phyloP scores from a whole-genome alignment of 441 rosid genomes.

The Lepidium campestre region DNA sequence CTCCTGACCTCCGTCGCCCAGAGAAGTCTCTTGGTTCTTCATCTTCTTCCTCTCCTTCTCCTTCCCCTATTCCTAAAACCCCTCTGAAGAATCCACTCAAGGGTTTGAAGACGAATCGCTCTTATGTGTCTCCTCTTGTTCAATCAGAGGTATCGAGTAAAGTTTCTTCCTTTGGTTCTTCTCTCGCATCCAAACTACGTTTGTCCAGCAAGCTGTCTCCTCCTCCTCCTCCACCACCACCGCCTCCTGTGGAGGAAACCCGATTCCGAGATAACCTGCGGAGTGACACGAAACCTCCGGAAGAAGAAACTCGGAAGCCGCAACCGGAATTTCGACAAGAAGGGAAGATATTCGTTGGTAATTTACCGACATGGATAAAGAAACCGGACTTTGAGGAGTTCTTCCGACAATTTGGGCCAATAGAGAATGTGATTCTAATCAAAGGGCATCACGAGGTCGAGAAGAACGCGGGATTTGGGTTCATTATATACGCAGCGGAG shows the following conservation, averaged over 20 bases:
- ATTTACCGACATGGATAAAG: constrained; percentile 81
- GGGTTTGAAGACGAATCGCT: constrained; percentile 21
- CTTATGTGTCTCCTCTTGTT: constrained; percentile 16
- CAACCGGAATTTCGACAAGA: constrained; percentile 48
- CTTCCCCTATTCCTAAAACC: constrained; percentile 23
- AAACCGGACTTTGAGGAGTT: constrained; percentile 63
- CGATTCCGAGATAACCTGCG: constrained; percentile 10
- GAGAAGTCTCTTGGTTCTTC: constrained; percentile 28
- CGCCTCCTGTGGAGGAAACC: constrained; percentile 23
- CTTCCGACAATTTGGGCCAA: constrained; percentile 86
- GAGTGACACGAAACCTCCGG: constrained; percentile 13
- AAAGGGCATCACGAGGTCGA: constrained; percentile 58
- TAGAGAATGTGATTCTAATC: constrained; percentile 58
- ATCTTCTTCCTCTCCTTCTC: constrained; percentile 5
- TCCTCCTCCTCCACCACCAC: constrained; percentile 55
- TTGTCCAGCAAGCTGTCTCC: constrained; percentile 75
- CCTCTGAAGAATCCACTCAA: constrained; percentile 54
- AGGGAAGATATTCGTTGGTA: constrained; percentile 85
- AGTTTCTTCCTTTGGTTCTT: constrained; percentile 21
- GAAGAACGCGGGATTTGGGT: constrained; percentile 83
- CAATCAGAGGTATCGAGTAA: constrained; percentile 24
- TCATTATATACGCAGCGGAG: constrained; percentile 61
- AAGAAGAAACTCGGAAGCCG: constrained; percentile 17
- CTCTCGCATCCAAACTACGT: constrained; percentile 66
- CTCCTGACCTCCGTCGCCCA: constrained; percentile 34